Base-by-base conservation (phyloP, 139 green algal species). In the Picochlorum sp. region DNA sequence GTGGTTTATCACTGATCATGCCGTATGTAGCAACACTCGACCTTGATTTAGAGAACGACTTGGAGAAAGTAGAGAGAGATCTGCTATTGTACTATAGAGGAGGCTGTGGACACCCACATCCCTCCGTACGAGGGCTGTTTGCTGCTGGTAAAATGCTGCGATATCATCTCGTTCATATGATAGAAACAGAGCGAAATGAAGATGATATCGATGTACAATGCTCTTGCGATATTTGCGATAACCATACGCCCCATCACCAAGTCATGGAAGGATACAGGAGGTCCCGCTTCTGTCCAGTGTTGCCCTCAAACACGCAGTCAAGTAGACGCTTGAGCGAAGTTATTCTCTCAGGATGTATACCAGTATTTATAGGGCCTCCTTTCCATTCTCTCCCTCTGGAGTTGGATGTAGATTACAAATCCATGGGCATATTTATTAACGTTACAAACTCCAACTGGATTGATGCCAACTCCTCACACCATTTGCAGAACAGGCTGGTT, bases 91-190 rank as follows among this genome's bases (percentile, higher is more conserved):
- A 61, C 61, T 74, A 65, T 61, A 64, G 50, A 32, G 71, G 71
- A 20, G 71, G 71, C 10, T 78, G 71, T 23, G 71, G 65, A 47
- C 38, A 61, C n/a, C 45, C 61, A 3, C 51, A 69, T 60, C 66
- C 66, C 2, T 52, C 14, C 2, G 34, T 71, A 18, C 66, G 61
- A 49, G 11, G 10, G 13, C 6, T 58, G 3, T 78, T 78, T 68
- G 61, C 61, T 10, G 72, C 72, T 2, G 72, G 66, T 32, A 78
- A 78, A 65, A 74, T 78, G 66, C 61, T 78, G 72, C 60, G 72
- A 23, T 67, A 59, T n/a, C 44, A 18, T 45, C 30, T 78, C 24
- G 72, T 74, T n/a, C 32, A 47, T 30, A 38, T 18, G 20, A 59
- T 18, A n/a, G 28, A 60, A 26, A 41, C 26, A 18, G 15, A 44